Conservation (phyloP, 164 flowering plant species). For the Magnolia kwangsiensis region DNA sequence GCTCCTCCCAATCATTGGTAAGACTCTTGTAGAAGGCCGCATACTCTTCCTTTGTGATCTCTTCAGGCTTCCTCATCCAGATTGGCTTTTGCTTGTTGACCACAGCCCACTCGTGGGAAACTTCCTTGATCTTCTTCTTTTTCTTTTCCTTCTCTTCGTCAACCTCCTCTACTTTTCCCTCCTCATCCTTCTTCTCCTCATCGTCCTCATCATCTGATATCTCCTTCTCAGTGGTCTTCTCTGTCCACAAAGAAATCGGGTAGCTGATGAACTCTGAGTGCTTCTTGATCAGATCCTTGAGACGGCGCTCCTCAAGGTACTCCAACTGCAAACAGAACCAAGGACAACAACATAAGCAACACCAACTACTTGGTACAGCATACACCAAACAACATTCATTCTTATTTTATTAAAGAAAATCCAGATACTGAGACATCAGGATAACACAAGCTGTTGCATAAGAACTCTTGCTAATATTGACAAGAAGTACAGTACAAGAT, state of each 20-base stretch:
- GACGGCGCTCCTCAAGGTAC: conserved; percentile 18
- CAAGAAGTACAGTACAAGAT: no score
- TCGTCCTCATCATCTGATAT: conserved; percentile 53
- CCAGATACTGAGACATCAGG: background rate
- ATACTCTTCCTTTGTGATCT: conserved; percentile 38
- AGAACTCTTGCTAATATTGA: no score
- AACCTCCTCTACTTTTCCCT: conserved; percentile 20
- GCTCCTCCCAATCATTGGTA: conserved; percentile 27
- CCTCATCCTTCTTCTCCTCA: conserved; percentile 35
- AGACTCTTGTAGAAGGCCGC: conserved; percentile 35
- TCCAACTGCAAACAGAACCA: conserved; percentile 13
- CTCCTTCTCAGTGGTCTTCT: conserved; percentile 42
- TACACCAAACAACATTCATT: background rate
- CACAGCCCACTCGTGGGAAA: conserved; percentile 32
- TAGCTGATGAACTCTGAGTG: conserved; percentile 31
- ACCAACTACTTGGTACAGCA: no score
- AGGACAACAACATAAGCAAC: background rate
- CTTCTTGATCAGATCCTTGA: conserved; percentile 21
- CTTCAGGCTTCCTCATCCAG: conserved; percentile 43
- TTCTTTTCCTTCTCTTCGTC: conserved; percentile 25
- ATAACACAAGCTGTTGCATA: background rate
- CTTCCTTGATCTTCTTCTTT: conserved; percentile 37
- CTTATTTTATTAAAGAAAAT: background rate
- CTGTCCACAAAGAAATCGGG: conserved; percentile 35
- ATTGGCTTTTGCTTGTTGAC: conserved; percentile 43